Evolutionary conservation across 164 flowering plant genomes (phyloP).

Genomic region (Magnolia kwangsiensis): DNA sequence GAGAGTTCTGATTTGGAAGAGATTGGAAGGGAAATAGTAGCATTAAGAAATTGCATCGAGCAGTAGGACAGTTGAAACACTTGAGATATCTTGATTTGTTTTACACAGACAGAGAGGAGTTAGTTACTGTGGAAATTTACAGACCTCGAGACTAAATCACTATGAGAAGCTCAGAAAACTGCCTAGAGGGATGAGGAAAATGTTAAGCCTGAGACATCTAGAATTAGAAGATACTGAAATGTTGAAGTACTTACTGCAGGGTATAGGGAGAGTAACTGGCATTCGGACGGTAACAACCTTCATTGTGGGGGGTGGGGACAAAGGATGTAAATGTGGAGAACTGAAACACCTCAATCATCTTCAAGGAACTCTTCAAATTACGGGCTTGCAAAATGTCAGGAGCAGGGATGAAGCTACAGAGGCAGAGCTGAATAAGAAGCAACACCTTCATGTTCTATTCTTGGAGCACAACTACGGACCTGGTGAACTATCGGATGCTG

Average conservation of each 20-base stretch:
- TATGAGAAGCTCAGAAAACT: neutral
- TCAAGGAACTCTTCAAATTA: neutral
- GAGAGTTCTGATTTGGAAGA: neutral
- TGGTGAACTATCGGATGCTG: neutral
- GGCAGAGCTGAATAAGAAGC: neutral
- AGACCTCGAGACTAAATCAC: neutral
- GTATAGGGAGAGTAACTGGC: neutral
- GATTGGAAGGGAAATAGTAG: slow-evolving; percentile 12
- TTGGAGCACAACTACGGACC: neutral
- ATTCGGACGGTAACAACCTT: neutral
- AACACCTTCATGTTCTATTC: neutral
- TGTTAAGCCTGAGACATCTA: neutral
- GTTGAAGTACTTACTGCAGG: neutral
- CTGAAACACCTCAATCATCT: neutral
- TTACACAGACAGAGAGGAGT: too few relatives aligned
- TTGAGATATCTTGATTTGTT: too few relatives aligned
- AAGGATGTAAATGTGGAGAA: neutral
- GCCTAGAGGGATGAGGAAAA: neutral
- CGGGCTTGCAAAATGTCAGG: neutral
- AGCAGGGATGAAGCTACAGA: neutral
- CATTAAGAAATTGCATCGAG: too few relatives aligned
- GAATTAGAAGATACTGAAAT: neutral
- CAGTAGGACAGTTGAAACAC: too few relatives aligned
- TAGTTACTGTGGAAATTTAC: neutral
- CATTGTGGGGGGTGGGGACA: neutral